Base-by-base conservation (phyloP, 1,284 basidiomycete genomes). In the Microstroma glucosiphilum region DNA sequence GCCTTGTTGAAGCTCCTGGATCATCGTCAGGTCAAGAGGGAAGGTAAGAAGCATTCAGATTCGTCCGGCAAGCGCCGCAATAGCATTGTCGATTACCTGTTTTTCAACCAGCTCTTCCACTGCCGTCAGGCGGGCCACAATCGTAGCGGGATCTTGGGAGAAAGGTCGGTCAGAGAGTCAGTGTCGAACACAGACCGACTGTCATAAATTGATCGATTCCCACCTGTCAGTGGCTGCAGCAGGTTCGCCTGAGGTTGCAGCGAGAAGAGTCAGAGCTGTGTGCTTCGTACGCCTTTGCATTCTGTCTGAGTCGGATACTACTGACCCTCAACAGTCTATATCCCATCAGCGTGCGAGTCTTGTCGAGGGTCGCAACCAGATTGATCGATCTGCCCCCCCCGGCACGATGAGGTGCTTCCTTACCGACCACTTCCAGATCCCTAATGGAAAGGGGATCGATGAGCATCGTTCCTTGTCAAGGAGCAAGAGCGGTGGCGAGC, bases 331-430 rank as follows among this genome's bases (percentile, higher is more conserved):
- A 51, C 7, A 63, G 12, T 17, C 62, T 40, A 23, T 23, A 26
- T n/a, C 37, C 62, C 62, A 63, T 63, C 3, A 51, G 49, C 23
- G 62, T 63, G n/a, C 19, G 15, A 43, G 42, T 53, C 15, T 46
- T 21, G 23, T 63, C 37, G 6, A 60, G 23, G 7, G 49, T 7
- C 11, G 56, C 60, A 60, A 23, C 11, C 7, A 57, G 40, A 6
- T 11, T 19, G 26, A 9, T 37, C 30, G 30, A 37, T 9, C 9
- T 37, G 30, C 30, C 30, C 30, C 43, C 43, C 7, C 4, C 13
- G 42, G 59, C 37, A n/a, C 43, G 54, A 30, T 43, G 25, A n/a
- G 37, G 41, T 1, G 26, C 25, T 17, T 8, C 26, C 21, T 21
- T 53, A 17, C n/a, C 41, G 25, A 63, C 30, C 15, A 63, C 21